Percentiles rank a stretch among this genome's conserved stretches.
phyloP scores from a whole-genome alignment of 352 stramenopile genomes.

The Phytophthora ramorum region DNA sequence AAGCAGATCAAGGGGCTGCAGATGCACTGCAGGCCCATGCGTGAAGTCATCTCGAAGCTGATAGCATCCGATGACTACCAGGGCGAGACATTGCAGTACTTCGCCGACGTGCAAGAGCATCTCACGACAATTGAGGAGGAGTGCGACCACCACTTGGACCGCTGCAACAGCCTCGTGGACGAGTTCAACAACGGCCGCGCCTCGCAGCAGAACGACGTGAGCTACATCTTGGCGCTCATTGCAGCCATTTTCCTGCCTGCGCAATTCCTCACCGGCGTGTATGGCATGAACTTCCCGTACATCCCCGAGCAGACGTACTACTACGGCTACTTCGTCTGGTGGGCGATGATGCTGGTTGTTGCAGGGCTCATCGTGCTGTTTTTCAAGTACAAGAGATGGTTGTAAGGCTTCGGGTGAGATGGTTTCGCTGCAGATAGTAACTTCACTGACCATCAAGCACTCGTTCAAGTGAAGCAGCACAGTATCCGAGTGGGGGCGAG shows the following conservation, averaged over 20 bases:
- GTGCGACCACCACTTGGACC: slow-evolving; percentile 75
- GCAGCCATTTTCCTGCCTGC: slow-evolving; percentile 81
- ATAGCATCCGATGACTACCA: slow-evolving; percentile 68
- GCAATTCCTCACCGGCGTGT: slow-evolving; percentile 85
- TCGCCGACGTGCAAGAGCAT: slow-evolving; percentile 84
- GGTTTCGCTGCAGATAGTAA: too few species aligned
- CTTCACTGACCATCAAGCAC: too few species aligned
- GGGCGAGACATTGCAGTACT: slow-evolving; percentile 73
- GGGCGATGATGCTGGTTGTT: slow-evolving; percentile 59
- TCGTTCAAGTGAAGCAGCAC: too few species aligned
- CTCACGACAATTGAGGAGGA: slow-evolving; percentile 77
- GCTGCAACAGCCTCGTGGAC: slow-evolving; percentile 63
- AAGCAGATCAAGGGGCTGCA: slow-evolving; percentile 79
- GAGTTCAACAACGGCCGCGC: slow-evolving; percentile 69
- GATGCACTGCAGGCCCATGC: slow-evolving; percentile 64
- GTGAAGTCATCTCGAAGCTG: slow-evolving; percentile 67
- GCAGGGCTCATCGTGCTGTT: slow-evolving; percentile 43
- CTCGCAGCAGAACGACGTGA: slow-evolving; percentile 72
- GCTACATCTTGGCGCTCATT: slow-evolving; percentile 78
- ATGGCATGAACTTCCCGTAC: slow-evolving; percentile 89
- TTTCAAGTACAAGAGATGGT: slow-evolving; percentile 75
- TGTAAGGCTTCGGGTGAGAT: slow-evolving; percentile 19
- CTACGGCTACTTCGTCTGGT: slow-evolving; percentile 82
- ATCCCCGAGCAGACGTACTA: slow-evolving; percentile 77
- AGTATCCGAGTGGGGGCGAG: too few species aligned